Evolutionary conservation across 768 basidiomycete genomes (phyloP).

Genomic region (Hortiboletus campestris): DNA sequence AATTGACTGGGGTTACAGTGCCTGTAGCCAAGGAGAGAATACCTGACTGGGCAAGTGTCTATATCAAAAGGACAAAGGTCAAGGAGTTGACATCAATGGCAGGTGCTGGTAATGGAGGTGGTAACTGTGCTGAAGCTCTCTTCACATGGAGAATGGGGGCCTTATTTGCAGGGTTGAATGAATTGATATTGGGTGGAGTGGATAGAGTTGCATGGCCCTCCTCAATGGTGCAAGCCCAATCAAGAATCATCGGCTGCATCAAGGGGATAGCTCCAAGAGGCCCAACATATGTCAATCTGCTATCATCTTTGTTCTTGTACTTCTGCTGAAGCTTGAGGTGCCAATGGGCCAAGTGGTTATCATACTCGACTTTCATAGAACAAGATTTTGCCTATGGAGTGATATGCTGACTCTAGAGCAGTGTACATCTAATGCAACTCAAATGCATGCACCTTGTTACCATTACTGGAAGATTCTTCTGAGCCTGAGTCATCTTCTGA

Average conservation of each 20-base stretch:
- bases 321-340: not conserved
- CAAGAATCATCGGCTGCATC: not conserved
- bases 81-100: not conserved
- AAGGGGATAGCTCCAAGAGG: not conserved
- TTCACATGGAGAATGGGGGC: not conserved
- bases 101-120: not conserved
- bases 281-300: not conserved
- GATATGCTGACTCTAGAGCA: not conserved
- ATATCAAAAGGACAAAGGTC: no score
- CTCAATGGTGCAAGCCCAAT: not conserved
- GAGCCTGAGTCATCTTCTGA: not conserved
- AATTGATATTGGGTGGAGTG: not conserved
- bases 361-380: not conserved
- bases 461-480: not conserved
- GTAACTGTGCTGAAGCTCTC: not conserved
- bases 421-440: not conserved
- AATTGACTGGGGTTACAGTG: no score
- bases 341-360: not conserved
- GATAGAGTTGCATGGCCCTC: not conserved
- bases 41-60: not conserved
- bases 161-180: slow-evolving; percentile 3
- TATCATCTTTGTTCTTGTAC: not conserved
- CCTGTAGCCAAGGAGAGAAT: not conserved
- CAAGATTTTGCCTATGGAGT: not conserved
- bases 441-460: not conserved